Conservation (phyloP, 139 green algal species). For the Zygnema cylindricum region DNA sequence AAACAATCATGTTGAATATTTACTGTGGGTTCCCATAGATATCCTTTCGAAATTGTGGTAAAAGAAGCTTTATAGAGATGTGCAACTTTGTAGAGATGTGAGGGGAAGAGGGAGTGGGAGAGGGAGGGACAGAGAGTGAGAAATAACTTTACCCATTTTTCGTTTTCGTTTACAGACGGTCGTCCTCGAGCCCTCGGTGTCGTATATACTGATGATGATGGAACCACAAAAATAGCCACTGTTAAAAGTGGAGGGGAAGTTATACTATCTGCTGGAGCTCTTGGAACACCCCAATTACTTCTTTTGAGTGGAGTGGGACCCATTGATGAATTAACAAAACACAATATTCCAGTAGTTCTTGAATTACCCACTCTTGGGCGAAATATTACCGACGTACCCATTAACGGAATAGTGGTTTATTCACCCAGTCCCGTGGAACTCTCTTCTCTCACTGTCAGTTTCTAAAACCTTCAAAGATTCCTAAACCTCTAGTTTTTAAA, state of each 20-base stretch:
- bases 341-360: slow-evolving; percentile 27
- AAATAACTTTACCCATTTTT: neutral
- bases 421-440: slow-evolving; percentile 23
- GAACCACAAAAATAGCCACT: neutral
- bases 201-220: slow-evolving; percentile 10
- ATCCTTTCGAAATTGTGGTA: no score
- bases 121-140: no score
- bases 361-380: slow-evolving; percentile 1
- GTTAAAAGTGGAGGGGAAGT: slow-evolving; percentile 29
- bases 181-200: slow-evolving; percentile 14
- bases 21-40: no score
- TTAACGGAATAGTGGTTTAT: slow-evolving; percentile 31
- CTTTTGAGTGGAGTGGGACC: slow-evolving; percentile 40
- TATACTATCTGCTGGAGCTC: slow-evolving; percentile 28
- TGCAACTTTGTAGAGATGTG: no score
- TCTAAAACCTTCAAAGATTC: no score
- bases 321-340: slow-evolving; percentile 9
- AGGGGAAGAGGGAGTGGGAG: no score
- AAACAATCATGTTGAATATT: no score
- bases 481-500: no score
- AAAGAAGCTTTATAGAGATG: no score
- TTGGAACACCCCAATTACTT: slow-evolving; percentile 40
- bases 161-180: neutral
- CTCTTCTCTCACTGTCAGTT: slow-evolving; percentile 7
- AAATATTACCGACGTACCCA: slow-evolving; percentile 39